Evolutionary conservation across 2,329 filamentous ascomycete species (phyloP), one percentile per base, ranked within the genome.

Genomic region (Talaromyces funiculosus): DNA sequence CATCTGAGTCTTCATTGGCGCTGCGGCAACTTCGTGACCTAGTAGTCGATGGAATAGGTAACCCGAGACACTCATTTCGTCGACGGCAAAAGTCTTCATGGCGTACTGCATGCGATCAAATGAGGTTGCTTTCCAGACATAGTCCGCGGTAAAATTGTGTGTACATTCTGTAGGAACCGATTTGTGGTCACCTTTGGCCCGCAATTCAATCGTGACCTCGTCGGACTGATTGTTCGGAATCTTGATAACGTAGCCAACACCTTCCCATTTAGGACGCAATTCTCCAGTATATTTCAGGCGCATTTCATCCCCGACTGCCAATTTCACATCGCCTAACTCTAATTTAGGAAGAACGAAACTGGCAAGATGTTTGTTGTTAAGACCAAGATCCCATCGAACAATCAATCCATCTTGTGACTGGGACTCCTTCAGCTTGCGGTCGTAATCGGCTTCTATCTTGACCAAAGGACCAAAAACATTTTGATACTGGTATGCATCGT

Each of bases 171-270:
- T 96, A 0, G 94, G 94, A 1, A 97, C 90, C 29, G 89, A 90
- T 76, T 97, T 97, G 78, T 97, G 92, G 72, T 96, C 96, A 63
- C 91, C 92, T 64, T 94, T 93, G 69, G 94, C 91, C 67, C 94
- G 90, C 71, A 99, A 79, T 74, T 99, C 94, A 65, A 99, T 89
- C 9, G 90, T 95, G 57, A 99, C 94, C 73, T 99, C 93, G 70
- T 99, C 94, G 14, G 92, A 97, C 78, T 96, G 92, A 76, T 97
- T 97, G 82, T 99, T 97, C 22, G 94, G 95, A 62, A 99, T 97
- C 79, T 99, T 99, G 79, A 97, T 92, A 63, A 99, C 94, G 75
- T 99, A 99, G 65, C 94, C 94, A 35, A 99, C 94, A 38, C 94
- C 94, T 73, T 99, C 94, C 94, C 94, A 99, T 62, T 90, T 86